phyloP scores from a whole-genome alignment of 1,284 basidiomycete species.

The Moniliophthora roreri region DNA sequence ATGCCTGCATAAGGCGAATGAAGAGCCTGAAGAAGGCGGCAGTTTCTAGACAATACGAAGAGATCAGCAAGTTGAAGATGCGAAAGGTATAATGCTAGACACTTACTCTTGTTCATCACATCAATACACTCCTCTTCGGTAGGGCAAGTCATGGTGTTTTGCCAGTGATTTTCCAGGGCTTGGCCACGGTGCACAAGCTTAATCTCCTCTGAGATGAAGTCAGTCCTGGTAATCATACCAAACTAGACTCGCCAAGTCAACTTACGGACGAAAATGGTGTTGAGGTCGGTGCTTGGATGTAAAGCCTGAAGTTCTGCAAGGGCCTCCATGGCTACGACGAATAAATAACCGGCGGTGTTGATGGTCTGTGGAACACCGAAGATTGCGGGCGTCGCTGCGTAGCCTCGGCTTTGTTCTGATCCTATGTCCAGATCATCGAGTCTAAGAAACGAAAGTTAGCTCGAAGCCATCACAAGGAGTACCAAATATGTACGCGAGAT shows the following conservation, averaged over 20 bases:
- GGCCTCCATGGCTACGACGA: conserved; percentile 1
- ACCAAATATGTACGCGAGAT: no score
- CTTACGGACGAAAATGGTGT: background rate
- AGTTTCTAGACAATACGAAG: conserved; percentile 64
- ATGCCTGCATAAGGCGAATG: conserved; percentile 95
- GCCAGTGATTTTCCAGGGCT: conserved; percentile 93
- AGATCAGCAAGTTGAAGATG: background rate
- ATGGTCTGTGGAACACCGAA: conserved; percentile 97
- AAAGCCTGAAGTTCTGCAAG: background rate
- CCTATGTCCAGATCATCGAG: conserved; percentile 98
- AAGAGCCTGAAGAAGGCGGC: conserved; percentile 92
- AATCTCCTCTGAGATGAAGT: conserved; percentile 64
- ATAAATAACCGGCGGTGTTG: conserved; percentile 94
- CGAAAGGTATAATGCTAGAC: background rate
- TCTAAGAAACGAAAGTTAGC: conserved; percentile 36
- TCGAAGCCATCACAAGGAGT: no score
- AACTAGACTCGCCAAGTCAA: background rate
- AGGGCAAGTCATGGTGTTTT: conserved; percentile 90
- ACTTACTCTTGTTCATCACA: conserved; percentile 96
- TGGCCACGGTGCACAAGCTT: conserved; percentile 93
- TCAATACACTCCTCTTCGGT: conserved; percentile 93
- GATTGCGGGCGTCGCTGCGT: conserved; percentile 86
- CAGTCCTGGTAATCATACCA: no score
- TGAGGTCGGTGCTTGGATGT: background rate
- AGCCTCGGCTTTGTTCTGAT: conserved; percentile 85